Conservation (phyloP, 345 rosid genomes). For the Reutealis trisperma region DNA sequence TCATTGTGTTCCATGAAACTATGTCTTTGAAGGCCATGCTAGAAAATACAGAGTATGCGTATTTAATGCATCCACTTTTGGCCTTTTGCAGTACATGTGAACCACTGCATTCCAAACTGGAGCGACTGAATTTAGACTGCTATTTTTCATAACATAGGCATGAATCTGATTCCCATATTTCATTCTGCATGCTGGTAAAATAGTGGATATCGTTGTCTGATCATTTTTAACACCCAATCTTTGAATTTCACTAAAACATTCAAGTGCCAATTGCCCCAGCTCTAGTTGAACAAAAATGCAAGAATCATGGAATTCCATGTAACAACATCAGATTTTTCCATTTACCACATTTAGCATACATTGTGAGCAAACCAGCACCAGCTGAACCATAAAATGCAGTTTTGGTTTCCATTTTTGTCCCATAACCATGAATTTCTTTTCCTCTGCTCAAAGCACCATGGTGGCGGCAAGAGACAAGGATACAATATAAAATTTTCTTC, state of each 20-base stretch:
- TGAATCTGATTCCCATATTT: conserved; percentile 39
- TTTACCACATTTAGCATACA: conserved; percentile 38
- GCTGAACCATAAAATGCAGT: conserved; percentile 32
- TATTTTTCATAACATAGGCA: conserved; percentile 27
- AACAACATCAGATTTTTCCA: conserved; percentile 44
- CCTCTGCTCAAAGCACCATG: conserved; percentile 32
- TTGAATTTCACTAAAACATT: conserved; percentile 33
- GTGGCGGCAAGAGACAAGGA: conserved; percentile 35
- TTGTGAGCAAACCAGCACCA: conserved; percentile 39
- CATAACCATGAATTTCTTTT: conserved; percentile 39
- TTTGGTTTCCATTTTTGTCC: conserved; percentile 27
- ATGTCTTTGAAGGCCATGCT: conserved; percentile 31
- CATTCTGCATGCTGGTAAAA: conserved; percentile 40
- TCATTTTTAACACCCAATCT: conserved; percentile 26
- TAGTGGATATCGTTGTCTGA: conserved; percentile 40
- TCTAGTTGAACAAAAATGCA: conserved; percentile 34
- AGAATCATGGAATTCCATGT: conserved; percentile 50
- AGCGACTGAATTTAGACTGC: conserved; percentile 18
- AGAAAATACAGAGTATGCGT: conserved; percentile 30
- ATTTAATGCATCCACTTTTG: conserved; percentile 32
- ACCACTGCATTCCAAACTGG: conserved; percentile 40
- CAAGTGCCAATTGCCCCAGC: conserved; percentile 29
- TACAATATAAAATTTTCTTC: no score
- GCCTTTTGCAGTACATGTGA: conserved; percentile 48
- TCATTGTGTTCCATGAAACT: conserved; percentile 50